Percentiles rank a stretch among this genome's conserved stretches.
Conservation (phyloP, 345 rosid genomes). For the Corchorus olitorius region DNA sequence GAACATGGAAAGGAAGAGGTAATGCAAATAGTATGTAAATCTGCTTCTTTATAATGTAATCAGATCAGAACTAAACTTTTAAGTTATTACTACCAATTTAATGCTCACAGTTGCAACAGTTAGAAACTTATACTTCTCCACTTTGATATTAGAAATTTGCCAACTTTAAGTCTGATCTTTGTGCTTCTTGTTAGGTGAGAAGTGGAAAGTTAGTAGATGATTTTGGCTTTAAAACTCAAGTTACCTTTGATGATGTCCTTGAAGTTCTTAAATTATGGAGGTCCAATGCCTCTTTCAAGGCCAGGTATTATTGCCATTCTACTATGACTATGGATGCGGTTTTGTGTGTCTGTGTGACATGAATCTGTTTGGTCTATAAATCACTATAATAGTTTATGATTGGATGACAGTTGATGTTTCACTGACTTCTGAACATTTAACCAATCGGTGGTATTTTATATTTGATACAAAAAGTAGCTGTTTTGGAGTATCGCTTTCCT, state of each 20-base stretch:
- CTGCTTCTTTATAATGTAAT: background rate
- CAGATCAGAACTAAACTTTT: background rate
- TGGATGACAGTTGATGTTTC: background rate
- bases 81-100: background rate
- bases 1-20: background rate
- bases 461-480: background rate
- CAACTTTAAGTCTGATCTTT: constrained; percentile 7
- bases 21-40: background rate
- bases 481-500: background rate
- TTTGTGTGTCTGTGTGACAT: background rate
- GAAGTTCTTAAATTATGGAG: constrained; percentile 61
- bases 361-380: background rate
- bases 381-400: background rate
- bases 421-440: background rate
- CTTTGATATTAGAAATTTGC: background rate
- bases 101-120: background rate
- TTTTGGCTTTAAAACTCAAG: constrained; percentile 78
- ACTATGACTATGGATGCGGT: background rate
- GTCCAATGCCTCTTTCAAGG: constrained; percentile 54
- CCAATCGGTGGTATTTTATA: background rate
- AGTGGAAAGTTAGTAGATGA: constrained; percentile 57
- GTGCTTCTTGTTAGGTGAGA: constrained; percentile 51
- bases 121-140: background rate
- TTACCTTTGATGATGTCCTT: constrained; percentile 58
- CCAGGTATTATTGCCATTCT: constrained; percentile 53